Percentiles rank a stretch among this genome's conserved stretches.
phyloP scores from a whole-genome alignment of 495 filamentous ascomycete genomes.

The Penicillium simplicissimum region DNA sequence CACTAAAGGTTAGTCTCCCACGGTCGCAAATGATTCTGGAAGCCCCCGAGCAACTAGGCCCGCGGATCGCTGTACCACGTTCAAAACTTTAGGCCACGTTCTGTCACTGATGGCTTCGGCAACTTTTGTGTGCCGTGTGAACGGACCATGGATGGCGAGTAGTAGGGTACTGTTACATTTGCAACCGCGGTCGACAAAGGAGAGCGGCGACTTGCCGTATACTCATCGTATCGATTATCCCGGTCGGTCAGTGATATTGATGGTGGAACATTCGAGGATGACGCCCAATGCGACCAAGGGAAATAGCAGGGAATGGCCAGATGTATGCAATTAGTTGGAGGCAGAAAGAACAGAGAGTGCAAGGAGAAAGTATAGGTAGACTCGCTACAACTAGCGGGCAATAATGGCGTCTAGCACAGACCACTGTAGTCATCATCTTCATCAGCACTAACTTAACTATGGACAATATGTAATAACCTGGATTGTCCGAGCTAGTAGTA shows the following conservation, averaged over 20 bases:
- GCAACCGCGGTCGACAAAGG: no score
- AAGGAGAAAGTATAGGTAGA: neutral
- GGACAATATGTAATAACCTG: neutral
- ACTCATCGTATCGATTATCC: neutral
- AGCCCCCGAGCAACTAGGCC: neutral
- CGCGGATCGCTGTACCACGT: slow-evolving; percentile 6
- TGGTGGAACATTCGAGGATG: neutral
- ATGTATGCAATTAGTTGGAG: neutral
- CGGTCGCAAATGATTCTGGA: slow-evolving; percentile 14
- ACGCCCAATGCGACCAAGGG: slow-evolving; percentile 1
- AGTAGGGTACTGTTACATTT: neutral
- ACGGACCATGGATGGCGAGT: neutral
- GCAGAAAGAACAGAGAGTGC: neutral
- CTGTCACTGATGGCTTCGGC: neutral
- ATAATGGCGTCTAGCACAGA: neutral
- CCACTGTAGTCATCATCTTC: neutral
- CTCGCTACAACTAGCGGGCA: neutral
- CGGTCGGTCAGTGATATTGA: neutral
- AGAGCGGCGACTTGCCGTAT: neutral
- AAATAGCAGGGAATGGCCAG: neutral
- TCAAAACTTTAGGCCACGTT: slow-evolving; percentile 4
- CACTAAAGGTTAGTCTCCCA: neutral
- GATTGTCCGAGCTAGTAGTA: neutral
- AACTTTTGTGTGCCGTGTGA: neutral
- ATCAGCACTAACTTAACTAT: neutral